Evolutionary conservation across 2,329 filamentous ascomycete genomes (phyloP).

Genomic region (Colletotrichum sp.): DNA sequence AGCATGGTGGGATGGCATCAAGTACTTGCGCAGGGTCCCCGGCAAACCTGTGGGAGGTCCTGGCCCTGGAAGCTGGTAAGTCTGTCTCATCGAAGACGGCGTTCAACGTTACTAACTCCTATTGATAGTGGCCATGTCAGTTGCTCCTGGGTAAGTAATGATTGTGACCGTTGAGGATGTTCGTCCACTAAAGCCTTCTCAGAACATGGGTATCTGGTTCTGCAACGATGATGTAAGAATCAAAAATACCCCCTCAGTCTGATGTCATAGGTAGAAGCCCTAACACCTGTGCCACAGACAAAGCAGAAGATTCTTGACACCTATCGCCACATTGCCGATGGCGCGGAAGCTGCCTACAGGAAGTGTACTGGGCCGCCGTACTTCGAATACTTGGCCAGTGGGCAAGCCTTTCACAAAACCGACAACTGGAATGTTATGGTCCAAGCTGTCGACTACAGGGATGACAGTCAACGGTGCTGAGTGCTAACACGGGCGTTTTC

Average conservation of each 20-base stretch:
- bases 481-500: background rate
- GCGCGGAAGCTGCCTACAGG: background rate
- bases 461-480: background rate
- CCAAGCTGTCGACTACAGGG: background rate
- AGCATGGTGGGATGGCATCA: background rate
- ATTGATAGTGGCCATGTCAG: background rate
- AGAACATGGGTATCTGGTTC: background rate
- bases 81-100: background rate
- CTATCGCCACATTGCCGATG: background rate
- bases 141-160: background rate
- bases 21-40: background rate
- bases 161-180: background rate
- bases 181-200: background rate
- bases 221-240: background rate
- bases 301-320: background rate
- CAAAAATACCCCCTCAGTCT: background rate
- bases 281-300: background rate
- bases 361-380: background rate
- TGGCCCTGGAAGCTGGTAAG: background rate
- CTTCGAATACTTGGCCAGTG: background rate
- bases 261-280: background rate
- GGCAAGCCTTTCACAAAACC: background rate
- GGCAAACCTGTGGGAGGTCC: background rate
- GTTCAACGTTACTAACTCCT: background rate
- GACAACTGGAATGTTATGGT: background rate